Conservation (phyloP, 2,329 filamentous ascomycete species). For the Sphaerulina musiva region DNA sequence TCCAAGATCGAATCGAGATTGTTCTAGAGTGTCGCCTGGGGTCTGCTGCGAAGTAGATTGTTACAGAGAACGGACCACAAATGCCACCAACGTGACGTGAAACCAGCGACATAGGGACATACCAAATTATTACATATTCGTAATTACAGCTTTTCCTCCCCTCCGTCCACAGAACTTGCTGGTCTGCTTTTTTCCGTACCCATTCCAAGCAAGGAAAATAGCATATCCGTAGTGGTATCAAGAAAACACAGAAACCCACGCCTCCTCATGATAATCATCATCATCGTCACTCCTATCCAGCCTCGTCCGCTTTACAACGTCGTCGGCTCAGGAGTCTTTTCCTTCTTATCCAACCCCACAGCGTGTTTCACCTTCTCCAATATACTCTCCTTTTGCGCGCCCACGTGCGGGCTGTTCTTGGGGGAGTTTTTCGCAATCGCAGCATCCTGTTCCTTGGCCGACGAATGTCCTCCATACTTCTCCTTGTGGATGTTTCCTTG, state of each 20-base stretch:
- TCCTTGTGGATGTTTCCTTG: constrained; percentile 45
- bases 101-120: no score
- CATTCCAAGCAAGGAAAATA: not conserved
- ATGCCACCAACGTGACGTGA: no score
- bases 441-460: constrained; percentile 28
- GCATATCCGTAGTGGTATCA: not conserved
- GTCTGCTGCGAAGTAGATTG: no score
- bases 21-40: no score
- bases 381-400: constrained; percentile 29
- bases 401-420: not conserved
- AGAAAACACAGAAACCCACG: not conserved
- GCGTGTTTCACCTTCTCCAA: constrained; percentile 42
- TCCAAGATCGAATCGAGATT: no score
- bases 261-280: not conserved
- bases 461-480: constrained; percentile 43
- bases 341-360: constrained; percentile 26
- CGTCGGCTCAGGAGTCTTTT: constrained; percentile 19
- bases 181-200: not conserved
- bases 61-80: no score
- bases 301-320: no score
- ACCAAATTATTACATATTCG: not conserved
- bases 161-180: not conserved
- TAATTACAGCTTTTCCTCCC: not conserved
- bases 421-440: constrained; percentile 3
- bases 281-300: no score